A percentile compares a stretch with the other conserved stretches of the same genome.
phyloP scores from a whole-genome alignment of 768 basidiomycete species.

The Podaxis carcinomalis region DNA sequence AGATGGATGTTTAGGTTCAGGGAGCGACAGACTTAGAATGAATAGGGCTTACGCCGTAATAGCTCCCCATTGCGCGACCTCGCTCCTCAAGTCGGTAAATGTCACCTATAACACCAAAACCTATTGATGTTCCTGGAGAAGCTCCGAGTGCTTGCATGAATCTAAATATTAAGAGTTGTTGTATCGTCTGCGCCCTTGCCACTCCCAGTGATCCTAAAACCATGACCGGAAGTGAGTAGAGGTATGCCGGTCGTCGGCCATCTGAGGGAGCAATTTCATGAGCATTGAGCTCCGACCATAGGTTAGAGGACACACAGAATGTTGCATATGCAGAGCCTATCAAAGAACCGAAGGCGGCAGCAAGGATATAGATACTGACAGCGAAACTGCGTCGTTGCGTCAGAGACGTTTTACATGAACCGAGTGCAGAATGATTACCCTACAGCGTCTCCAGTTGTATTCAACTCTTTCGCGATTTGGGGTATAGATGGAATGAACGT shows the following conservation, averaged over 20 bases:
- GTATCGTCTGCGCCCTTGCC: conserved; percentile 37
- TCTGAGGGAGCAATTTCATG: conserved; percentile 33
- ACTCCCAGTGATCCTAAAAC: conserved; percentile 60
- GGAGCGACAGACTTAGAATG: background rate
- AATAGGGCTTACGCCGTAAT: conserved; percentile 39
- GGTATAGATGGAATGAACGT: conserved; percentile 76
- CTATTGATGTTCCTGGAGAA: conserved; percentile 51
- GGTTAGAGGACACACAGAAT: conserved; percentile 24
- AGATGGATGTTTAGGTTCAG: background rate
- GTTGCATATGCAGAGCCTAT: conserved; percentile 33
- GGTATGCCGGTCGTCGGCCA: conserved; percentile 60
- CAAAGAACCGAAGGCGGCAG: conserved; percentile 28
- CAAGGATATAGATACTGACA: conserved; percentile 33
- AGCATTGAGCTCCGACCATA: background rate
- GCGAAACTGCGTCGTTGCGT: conserved; percentile 21
- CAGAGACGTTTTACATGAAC: background rate
- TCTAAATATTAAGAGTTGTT: conserved; percentile 55
- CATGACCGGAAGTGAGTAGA: conserved; percentile 56
- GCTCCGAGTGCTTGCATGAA: conserved; percentile 69
- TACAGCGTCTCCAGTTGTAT: conserved; percentile 51
- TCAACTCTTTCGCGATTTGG: conserved; percentile 62
- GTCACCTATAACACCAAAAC: conserved; percentile 59
- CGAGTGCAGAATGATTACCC: conserved; percentile 33
- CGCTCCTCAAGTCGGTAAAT: conserved; percentile 64
- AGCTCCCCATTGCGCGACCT: conserved; percentile 56